Evolutionary conservation across 2,329 filamentous ascomycete species (phyloP).

Genomic region (Trichoderma sp.): DNA sequence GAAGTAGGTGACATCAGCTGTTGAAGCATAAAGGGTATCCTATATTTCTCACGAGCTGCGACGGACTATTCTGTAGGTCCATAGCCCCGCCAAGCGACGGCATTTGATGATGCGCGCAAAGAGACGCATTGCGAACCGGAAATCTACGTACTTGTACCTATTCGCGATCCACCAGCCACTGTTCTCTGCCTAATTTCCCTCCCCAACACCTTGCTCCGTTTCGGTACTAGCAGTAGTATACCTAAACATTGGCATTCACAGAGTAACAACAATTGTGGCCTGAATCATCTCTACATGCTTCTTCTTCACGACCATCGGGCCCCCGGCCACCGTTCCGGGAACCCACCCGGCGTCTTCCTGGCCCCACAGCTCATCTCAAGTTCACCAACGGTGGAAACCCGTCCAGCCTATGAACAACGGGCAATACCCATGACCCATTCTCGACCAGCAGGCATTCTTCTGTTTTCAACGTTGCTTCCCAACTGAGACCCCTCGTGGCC

Average conservation of each 20-base stretch:
- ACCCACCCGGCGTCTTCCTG: neutral
- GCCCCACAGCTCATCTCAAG: conserved; percentile 2
- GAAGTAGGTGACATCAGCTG: neutral
- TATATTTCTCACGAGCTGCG: neutral
- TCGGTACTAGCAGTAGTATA: neutral
- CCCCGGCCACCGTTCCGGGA: conserved; percentile 16
- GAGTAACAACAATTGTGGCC: neutral
- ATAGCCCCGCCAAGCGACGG: neutral
- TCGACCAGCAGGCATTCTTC: neutral
- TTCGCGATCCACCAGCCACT: neutral
- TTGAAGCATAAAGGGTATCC: neutral
- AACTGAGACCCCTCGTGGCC: neutral
- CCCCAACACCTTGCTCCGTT: neutral
- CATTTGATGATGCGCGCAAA: neutral
- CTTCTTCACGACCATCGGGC: neutral
- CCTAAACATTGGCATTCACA: no score
- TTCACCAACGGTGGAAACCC: neutral
- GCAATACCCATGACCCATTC: neutral
- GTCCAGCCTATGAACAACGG: neutral
- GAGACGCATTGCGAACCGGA: neutral
- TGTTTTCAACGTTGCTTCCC: neutral
- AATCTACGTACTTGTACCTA: neutral
- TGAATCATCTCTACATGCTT: neutral
- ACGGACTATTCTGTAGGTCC: neutral
- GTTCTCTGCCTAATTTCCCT: neutral